Conservation (phyloP, 2,329 filamentous ascomycete species). For the Cercospora brassicicola region DNA sequence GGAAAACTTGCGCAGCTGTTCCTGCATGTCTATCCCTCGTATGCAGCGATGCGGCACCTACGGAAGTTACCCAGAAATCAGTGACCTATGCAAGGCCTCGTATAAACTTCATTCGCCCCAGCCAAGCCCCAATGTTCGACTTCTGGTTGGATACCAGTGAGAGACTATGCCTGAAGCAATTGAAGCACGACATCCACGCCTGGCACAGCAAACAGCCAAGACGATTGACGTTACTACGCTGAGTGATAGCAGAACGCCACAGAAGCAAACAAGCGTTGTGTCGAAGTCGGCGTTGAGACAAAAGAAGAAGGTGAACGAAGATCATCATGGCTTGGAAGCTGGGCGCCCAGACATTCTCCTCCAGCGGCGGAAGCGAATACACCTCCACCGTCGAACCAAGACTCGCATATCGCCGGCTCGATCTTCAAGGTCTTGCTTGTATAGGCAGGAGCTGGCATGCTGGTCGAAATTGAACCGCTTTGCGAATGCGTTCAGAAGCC, state of each 20-base stretch:
- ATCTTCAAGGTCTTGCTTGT: conserved; percentile 8
- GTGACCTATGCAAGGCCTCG: background rate
- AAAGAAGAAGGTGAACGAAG: conserved; percentile 11
- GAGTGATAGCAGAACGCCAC: conserved; percentile 18
- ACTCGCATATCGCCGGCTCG: conserved; percentile 13
- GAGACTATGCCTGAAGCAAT: background rate
- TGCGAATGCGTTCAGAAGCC: background rate
- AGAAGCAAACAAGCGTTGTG: conserved; percentile 12
- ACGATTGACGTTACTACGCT: conserved; percentile 14
- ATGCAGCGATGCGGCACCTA: conserved; percentile 2
- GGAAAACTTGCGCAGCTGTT: conserved; percentile 4
- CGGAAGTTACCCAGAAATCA: background rate
- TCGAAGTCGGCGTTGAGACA: background rate
- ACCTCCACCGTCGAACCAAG: conserved; percentile 15
- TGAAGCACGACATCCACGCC: conserved; percentile 4
- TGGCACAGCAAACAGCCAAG: background rate
- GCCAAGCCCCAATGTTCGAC: background rate
- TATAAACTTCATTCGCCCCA: background rate
- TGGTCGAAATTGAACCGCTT: background rate
- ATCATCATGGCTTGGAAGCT: conserved; percentile 14
- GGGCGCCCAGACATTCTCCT: conserved; percentile 8
- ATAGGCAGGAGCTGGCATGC: conserved; percentile 13
- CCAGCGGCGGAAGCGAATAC: background rate
- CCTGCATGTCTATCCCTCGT: conserved; percentile 15
- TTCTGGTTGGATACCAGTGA: conserved; percentile 8